Conservation (phyloP, 2,329 filamentous ascomycete species). For the Xylariomycetidae sp. region DNA sequence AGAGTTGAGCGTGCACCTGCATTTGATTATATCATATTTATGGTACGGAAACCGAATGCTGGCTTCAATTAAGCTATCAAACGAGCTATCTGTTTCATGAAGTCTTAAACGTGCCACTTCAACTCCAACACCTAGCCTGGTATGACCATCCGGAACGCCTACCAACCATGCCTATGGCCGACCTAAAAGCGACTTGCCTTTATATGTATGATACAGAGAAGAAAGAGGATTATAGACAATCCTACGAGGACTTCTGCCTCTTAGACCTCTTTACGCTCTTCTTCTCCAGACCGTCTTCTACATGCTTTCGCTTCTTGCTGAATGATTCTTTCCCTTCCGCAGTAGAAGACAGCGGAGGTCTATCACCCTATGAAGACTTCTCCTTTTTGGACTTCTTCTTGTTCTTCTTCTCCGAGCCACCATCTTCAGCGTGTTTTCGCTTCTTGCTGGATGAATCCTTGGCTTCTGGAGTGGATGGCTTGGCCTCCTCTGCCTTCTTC, state of each 20-base stretch:
- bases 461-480: slow-evolving; percentile 44
- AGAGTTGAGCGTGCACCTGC: too few relatives aligned
- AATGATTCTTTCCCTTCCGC: slow-evolving; percentile 36
- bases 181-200: slow-evolving; percentile 14
- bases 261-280: slow-evolving; percentile 61
- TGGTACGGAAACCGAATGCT: too few relatives aligned
- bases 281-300: slow-evolving; percentile 59
- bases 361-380: slow-evolving; percentile 51
- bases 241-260: slow-evolving; percentile 45
- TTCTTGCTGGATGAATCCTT: slow-evolving; percentile 55
- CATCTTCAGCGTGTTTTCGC: slow-evolving; percentile 65
- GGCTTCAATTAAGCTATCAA: slow-evolving; percentile 10
- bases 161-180: slow-evolving; percentile 16
- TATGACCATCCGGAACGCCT: slow-evolving; percentile 23
- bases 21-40: too few relatives aligned
- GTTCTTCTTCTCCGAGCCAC: slow-evolving; percentile 51
- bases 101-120: slow-evolving; percentile 13
- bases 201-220: slow-evolving; percentile 24
- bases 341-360: slow-evolving; percentile 47
- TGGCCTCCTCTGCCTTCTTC: slow-evolving; percentile 55
- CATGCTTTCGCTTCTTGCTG: slow-evolving; percentile 68
- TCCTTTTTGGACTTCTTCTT: slow-evolving; percentile 65
- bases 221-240: slow-evolving; percentile 9
- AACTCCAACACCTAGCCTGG: slow-evolving; percentile 22
- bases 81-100: slow-evolving; percentile 14